Evolutionary conservation across 257 asterid genomes (phyloP).

Genomic region (Nicotiana sylvestris): DNA sequence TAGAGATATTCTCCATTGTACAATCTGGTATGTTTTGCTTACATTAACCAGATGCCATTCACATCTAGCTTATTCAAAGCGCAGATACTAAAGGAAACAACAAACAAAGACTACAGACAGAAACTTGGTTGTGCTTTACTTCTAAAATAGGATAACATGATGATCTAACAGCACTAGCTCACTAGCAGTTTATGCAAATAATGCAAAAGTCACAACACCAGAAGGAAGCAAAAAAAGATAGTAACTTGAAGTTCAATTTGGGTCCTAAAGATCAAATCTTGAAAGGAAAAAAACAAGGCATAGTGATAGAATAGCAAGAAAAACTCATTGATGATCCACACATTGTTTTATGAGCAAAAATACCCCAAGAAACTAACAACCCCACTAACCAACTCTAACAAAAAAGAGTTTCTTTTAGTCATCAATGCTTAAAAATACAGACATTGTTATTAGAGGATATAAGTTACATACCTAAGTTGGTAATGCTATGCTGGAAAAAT

Average conservation of each 20-base stretch:
- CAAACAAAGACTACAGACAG: not conserved
- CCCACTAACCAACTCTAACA: not conserved
- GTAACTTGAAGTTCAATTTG: not conserved
- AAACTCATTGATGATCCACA: not conserved
- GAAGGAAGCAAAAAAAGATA: not conserved
- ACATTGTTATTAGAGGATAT: not conserved
- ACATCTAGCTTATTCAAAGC: not conserved
- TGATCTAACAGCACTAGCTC: not conserved
- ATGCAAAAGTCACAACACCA: not conserved
- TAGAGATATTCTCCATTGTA: not conserved
- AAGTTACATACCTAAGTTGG: conserved; percentile 13
- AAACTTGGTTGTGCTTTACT: not conserved
- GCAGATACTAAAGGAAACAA: not conserved
- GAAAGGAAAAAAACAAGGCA: not conserved
- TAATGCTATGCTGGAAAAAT: conserved; percentile 19
- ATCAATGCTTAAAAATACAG: not conserved
- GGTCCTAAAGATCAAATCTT: not conserved
- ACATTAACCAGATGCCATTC: not conserved
- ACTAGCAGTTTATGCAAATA: not conserved
- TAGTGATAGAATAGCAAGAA: not conserved
- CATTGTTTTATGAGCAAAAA: not conserved
- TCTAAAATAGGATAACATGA: not conserved
- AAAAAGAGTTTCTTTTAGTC: not conserved
- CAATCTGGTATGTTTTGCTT: too few species aligned
- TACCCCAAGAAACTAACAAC: conserved; percentile 1